Evolutionary conservation across 2,329 filamentous ascomycete genomes (phyloP).

Genomic region (Fusarium chlamydosporum): DNA sequence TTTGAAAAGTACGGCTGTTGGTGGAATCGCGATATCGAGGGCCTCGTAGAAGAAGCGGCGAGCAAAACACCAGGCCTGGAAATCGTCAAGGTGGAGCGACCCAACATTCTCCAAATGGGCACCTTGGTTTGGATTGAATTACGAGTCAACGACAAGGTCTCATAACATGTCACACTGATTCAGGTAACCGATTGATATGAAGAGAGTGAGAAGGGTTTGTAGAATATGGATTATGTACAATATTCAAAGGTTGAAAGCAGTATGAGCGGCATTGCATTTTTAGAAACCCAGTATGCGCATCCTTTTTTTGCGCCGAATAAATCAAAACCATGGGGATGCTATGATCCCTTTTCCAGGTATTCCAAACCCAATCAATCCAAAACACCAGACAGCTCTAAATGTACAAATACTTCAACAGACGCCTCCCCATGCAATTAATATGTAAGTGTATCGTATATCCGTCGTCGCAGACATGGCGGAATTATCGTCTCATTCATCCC

Average conservation of each 20-base stretch:
- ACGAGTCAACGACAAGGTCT: slow-evolving; percentile 54
- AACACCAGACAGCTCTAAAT: slow-evolving; percentile 50
- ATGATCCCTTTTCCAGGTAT: slow-evolving; percentile 45
- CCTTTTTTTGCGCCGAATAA: slow-evolving; percentile 42
- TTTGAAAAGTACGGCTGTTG: slow-evolving; percentile 75
- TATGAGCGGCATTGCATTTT: slow-evolving; percentile 51
- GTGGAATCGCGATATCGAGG: slow-evolving; percentile 76
- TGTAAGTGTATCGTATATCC: slow-evolving; percentile 44
- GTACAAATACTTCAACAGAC: slow-evolving; percentile 53
- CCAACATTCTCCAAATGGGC: slow-evolving; percentile 67
- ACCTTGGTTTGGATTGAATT: slow-evolving; percentile 73
- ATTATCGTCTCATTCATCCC: slow-evolving; percentile 44
- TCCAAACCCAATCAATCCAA: slow-evolving; percentile 42
- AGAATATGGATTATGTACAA: slow-evolving; percentile 48
- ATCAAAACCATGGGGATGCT: slow-evolving; percentile 36
- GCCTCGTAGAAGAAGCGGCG: slow-evolving; percentile 66
- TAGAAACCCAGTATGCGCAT: slow-evolving; percentile 29
- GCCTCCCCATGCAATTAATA: slow-evolving; percentile 48
- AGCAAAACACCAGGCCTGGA: slow-evolving; percentile 66
- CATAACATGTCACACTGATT: slow-evolving; percentile 21
- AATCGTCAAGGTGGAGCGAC: slow-evolving; percentile 67
- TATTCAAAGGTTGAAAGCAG: slow-evolving; percentile 43
- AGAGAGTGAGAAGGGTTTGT: slow-evolving; percentile 43
- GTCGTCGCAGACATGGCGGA: slow-evolving; percentile 48
- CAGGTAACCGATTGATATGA: slow-evolving; percentile 8